Conservation (phyloP, 1,284 basidiomycete genomes). For the Apiotrichum sp. region DNA sequence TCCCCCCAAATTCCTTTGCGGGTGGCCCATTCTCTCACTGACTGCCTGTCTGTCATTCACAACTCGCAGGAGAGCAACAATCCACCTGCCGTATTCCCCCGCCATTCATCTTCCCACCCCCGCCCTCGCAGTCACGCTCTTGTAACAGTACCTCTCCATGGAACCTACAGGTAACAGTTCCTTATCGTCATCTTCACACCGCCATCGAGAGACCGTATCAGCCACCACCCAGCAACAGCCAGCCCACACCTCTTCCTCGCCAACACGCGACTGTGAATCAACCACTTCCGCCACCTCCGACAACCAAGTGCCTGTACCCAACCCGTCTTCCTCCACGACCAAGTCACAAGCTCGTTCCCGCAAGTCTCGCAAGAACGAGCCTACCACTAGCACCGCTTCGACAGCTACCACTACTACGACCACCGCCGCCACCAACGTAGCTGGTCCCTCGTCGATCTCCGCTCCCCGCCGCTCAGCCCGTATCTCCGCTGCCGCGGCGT, state of each 20-base stretch:
- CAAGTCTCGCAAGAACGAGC: neutral
- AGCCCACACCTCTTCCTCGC: neutral
- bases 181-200: conserved; percentile 16
- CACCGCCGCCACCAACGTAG: too few relatives aligned
- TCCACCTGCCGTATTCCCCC: neutral
- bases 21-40: too few relatives aligned
- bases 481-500: conserved; percentile 21
- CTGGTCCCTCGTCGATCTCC: neutral
- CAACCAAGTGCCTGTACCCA: conserved; percentile 5
- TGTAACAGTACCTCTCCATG: conserved; percentile 21
- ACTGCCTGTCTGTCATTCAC: too few relatives aligned
- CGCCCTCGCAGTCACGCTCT: neutral
- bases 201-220: conserved; percentile 7
- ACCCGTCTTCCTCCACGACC: neutral
- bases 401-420: too few relatives aligned
- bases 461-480: conserved; percentile 31
- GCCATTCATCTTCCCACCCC: neutral
- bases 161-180: conserved; percentile 18
- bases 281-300: neutral
- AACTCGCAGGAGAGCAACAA: too few relatives aligned
- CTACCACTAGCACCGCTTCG: neutral
- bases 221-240: neutral
- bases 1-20: too few relatives aligned
- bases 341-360: neutral
- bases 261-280: neutral